Conservation (phyloP, 2,329 filamentous ascomycete species). For the Curvularia sp. region DNA sequence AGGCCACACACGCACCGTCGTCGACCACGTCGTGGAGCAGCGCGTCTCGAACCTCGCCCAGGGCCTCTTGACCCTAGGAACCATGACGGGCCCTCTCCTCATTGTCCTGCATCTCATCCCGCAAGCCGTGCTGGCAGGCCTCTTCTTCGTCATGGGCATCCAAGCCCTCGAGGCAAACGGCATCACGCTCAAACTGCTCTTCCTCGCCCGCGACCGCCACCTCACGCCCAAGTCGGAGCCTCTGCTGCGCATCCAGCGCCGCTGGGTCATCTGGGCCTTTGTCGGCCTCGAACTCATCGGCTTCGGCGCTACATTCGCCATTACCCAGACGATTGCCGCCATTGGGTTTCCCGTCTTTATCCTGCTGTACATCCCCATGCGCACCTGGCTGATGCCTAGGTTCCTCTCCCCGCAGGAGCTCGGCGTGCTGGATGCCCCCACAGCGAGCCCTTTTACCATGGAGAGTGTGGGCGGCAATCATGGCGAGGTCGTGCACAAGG, state of each 20-base stretch:
- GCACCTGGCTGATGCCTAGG: conserved; percentile 59
- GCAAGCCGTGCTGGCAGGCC: conserved; percentile 61
- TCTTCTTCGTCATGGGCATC: conserved; percentile 66
- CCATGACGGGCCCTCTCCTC: conserved; percentile 64
- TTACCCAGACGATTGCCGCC: conserved; percentile 66
- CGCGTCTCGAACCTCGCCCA: conserved; percentile 64
- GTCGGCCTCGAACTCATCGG: conserved; percentile 60
- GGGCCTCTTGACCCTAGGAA: conserved; percentile 62
- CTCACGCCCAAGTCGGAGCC: conserved; percentile 60
- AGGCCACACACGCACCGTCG: conserved; percentile 53
- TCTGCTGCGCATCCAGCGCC: conserved; percentile 53
- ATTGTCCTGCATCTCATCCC: conserved; percentile 63
- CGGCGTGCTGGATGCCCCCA: conserved; percentile 61
- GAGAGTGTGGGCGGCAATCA: conserved; percentile 61
- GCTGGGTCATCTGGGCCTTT: conserved; percentile 58
- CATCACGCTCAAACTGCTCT: conserved; percentile 61
- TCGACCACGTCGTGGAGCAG: conserved; percentile 62
- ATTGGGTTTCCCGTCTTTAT: conserved; percentile 68
- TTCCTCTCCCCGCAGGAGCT: conserved; percentile 61
- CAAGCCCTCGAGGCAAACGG: conserved; percentile 61
- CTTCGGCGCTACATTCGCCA: conserved; percentile 63
- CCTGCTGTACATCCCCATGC: conserved; percentile 62
- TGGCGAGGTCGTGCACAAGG: conserved; percentile 27
- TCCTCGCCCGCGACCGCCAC: conserved; percentile 56
- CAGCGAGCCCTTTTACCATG: conserved; percentile 62